Evolutionary conservation across 345 rosid genomes (phyloP).

Genomic region (Lepidium africanum): DNA sequence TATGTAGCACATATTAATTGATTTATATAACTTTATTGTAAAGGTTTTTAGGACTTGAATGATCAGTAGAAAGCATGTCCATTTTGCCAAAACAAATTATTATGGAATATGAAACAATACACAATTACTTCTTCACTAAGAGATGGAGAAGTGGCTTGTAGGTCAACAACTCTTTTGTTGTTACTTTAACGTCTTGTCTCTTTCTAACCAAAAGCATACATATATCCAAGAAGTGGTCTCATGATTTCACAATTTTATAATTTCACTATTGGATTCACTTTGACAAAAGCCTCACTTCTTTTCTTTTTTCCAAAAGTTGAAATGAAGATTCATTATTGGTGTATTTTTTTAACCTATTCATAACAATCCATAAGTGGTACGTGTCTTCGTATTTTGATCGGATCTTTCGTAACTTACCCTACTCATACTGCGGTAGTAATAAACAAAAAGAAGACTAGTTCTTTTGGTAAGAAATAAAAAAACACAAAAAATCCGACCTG

Average conservation of each 20-base stretch:
- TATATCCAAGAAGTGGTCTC: slow-evolving; percentile 8
- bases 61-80: background rate
- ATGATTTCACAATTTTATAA: background rate
- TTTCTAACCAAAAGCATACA: slow-evolving; percentile 23
- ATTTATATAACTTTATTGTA: background rate
- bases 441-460: no score
- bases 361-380: slow-evolving; percentile 19
- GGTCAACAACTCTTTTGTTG: slow-evolving; percentile 18
- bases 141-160: slow-evolving; percentile 20
- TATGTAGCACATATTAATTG: background rate
- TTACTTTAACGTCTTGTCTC: slow-evolving; percentile 16
- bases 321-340: slow-evolving; percentile 16
- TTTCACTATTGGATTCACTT: slow-evolving; percentile 22
- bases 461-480: no score
- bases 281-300: slow-evolving; percentile 10
- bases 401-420: no score
- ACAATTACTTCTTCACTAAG: slow-evolving; percentile 28
- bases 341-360: background rate
- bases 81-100: background rate
- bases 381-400: background rate
- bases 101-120: background rate
- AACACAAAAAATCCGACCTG: background rate
- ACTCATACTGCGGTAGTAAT: no score
- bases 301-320: background rate
- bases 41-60: background rate